These are phyloP conservation scores for Amaranthus tricolor DNA, from an alignment of 179 eudicot genomes.

Conservation along the genomic window DNA sequence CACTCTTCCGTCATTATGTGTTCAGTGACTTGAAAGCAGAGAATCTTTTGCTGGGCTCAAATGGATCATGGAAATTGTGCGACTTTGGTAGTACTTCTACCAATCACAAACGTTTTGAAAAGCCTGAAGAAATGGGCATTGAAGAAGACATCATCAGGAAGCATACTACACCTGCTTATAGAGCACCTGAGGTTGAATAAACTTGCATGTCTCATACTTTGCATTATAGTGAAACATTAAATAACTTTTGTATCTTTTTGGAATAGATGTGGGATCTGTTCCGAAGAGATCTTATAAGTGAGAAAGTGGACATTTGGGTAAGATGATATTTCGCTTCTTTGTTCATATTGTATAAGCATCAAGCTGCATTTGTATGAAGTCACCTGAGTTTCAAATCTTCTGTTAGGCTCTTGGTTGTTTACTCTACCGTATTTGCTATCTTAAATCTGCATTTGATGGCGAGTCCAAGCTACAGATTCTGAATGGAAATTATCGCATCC, in stretches of 20 bases:
- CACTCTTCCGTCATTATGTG: conserved; percentile 16
- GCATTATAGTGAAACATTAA: background rate
- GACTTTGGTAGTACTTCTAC: conserved; percentile 97
- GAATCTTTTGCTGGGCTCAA: conserved; percentile 82
- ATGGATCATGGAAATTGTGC: conserved; percentile 93
- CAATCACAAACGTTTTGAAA: conserved; percentile 91
- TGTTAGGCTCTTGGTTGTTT: conserved; percentile 94
- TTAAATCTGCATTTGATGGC: conserved; percentile 98
- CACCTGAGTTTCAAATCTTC: conserved; percentile 19
- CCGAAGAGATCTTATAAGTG: conserved; percentile 80
- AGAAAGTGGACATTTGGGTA: conserved; percentile 99
- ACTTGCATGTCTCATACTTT: conserved; percentile 15
- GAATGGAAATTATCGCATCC: conserved; percentile 93
- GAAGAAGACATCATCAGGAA: conserved; percentile 98
- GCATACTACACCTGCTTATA: conserved; percentile 97
- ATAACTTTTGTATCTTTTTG: conserved; percentile 35
- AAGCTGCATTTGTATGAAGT: background rate
- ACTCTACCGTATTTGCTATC: conserved; percentile 85
- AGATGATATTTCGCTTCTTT: conserved; percentile 30
- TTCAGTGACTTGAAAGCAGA: conserved; percentile 95
- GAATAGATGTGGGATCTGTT: conserved; percentile 93
- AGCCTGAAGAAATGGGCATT: conserved; percentile 97
- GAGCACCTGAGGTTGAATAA: conserved; percentile 90
- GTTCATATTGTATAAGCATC: background rate
- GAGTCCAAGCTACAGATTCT: conserved; percentile 96